These are phyloP conservation scores for Penicillium corylophilum DNA, from an alignment of 2,329 filamentous ascomycete genomes.

Conservation along the genomic window DNA sequence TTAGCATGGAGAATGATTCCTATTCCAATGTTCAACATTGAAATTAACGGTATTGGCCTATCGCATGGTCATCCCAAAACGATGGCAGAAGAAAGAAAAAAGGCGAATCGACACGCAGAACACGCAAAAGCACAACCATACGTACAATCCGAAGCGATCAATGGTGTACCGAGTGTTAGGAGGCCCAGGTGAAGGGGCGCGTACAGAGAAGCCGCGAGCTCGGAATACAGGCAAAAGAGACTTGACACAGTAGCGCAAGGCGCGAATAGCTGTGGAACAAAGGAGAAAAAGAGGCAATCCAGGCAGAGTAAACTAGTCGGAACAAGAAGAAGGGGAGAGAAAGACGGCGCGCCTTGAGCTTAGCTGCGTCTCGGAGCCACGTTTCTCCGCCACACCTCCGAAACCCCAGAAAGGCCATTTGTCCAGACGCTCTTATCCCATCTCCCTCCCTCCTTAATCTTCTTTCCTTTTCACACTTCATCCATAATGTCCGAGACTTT, in stretches of 20 bases:
- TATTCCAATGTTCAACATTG: constrained; percentile 4
- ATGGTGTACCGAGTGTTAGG: constrained; percentile 11
- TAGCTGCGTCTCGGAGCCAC: constrained; percentile 1
- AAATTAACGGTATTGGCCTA: neutral
- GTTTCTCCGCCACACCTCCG: neutral
- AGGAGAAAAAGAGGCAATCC: neutral
- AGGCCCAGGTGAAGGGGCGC: constrained; percentile 12
- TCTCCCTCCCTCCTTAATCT: constrained; percentile 1
- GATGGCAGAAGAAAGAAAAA: constrained; percentile 8
- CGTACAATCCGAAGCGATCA: constrained; percentile 41
- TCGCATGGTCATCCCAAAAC: neutral
- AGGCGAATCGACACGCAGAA: constrained; percentile 5
- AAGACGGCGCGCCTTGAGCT: constrained; percentile 4
- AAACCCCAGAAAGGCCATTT: constrained; percentile 8
- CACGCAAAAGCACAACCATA: constrained; percentile 34
- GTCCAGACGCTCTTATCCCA: constrained; percentile 7
- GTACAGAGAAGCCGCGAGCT: constrained; percentile 14
- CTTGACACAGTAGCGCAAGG: constrained; percentile 9
- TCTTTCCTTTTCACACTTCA: neutral
- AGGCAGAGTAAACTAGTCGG: neutral
- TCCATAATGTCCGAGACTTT: constrained; percentile 55
- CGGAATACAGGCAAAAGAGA: constrained; percentile 14
- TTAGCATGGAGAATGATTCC: constrained; percentile 37
- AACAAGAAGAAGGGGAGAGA: constrained; percentile 1
- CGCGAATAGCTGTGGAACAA: neutral